phyloP scores from a whole-genome alignment of 164 flowering plant species.

The Vitis vinifera region DNA sequence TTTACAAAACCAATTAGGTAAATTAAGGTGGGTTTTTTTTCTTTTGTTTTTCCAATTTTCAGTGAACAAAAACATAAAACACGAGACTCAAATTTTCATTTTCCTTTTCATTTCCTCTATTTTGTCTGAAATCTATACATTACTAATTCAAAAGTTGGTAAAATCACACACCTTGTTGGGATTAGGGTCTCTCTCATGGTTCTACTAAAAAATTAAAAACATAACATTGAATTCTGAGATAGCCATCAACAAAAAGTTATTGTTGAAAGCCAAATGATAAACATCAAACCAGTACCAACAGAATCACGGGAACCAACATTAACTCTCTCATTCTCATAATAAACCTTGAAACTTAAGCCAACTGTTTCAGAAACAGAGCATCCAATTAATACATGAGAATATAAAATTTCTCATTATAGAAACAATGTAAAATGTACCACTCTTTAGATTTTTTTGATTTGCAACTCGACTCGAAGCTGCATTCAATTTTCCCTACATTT shows the following conservation, averaged over 20 bases:
- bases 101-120: background rate
- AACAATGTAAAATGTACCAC: too few species aligned
- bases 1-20: background rate
- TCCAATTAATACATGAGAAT: background rate
- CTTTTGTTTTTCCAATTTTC: background rate
- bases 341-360: constrained; percentile 39
- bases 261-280: background rate
- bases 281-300: background rate
- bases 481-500: too few species aligned
- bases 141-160: background rate
- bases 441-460: too few species aligned
- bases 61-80: background rate
- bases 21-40: background rate
- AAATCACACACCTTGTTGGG: constrained; percentile 10
- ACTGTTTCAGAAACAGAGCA: constrained; percentile 12
- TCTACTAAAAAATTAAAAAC: background rate
- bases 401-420: background rate
- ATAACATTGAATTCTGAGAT: background rate
- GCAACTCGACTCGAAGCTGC: too few species aligned
- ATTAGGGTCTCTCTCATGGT: constrained; percentile 7
- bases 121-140: background rate
- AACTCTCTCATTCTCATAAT: constrained; percentile 29
- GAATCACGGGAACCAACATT: constrained; percentile 10
- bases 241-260: background rate
- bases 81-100: background rate